These are phyloP conservation scores for Candida coleopterorum DNA, from an alignment of 805 yeast genomes.

Conservation along the genomic window DNA sequence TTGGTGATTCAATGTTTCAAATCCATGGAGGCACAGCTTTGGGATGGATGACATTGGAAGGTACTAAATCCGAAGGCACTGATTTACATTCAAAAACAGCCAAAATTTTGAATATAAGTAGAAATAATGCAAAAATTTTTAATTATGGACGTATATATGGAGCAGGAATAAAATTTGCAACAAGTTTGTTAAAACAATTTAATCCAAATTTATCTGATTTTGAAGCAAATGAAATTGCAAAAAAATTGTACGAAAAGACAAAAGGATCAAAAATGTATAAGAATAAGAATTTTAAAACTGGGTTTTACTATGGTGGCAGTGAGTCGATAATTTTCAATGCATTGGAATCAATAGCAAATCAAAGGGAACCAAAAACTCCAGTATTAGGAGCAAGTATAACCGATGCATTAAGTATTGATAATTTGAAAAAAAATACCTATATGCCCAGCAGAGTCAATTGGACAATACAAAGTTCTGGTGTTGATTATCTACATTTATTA, in stretches of 20 bases:
- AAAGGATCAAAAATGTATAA: slow-evolving; percentile 53
- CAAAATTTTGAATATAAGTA: slow-evolving; percentile 74
- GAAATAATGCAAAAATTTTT: slow-evolving; percentile 92
- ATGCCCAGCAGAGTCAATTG: slow-evolving; percentile 91
- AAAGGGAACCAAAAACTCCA: slow-evolving; percentile 79
- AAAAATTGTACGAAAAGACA: slow-evolving; percentile 68
- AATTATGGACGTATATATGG: slow-evolving; percentile 98
- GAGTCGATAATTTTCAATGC: slow-evolving; percentile 90
- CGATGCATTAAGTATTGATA: slow-evolving; percentile 62
- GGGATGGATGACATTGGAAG: slow-evolving; percentile 99
- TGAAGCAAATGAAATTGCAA: slow-evolving; percentile 64
- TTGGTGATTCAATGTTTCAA: slow-evolving; percentile 86
- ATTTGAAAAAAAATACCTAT: slow-evolving; percentile 61
- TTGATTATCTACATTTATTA: slow-evolving; percentile 85
- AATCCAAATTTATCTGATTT: slow-evolving; percentile 63
- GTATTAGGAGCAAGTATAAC: slow-evolving; percentile 93
- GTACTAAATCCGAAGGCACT: slow-evolving; percentile 85
- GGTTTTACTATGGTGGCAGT: slow-evolving; percentile 78
- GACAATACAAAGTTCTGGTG: slow-evolving; percentile 98
- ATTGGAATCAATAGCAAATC: slow-evolving; percentile 81
- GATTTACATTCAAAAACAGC: slow-evolving; percentile 96
- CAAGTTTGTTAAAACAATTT: slow-evolving; percentile 76
- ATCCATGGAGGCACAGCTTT: slow-evolving; percentile 94
- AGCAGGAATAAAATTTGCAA: slow-evolving; percentile 91
- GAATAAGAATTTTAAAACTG: slow-evolving; percentile 18